Evolutionary conservation across 106 monocot genomes (phyloP), one percentile per base, ranked within the genome.

Genomic region (Cymbidium sinense): DNA sequence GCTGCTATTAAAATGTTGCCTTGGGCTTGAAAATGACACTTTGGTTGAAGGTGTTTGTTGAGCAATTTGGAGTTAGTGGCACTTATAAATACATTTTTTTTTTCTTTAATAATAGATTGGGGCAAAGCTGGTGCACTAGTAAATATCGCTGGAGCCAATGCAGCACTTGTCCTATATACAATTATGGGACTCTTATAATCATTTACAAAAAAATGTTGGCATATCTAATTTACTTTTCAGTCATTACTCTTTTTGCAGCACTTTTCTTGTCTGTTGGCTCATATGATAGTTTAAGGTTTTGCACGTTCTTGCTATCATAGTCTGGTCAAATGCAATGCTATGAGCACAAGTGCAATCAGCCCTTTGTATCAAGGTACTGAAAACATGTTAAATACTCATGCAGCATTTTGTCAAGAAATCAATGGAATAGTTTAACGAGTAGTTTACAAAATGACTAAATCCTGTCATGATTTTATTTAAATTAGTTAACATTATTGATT

Each of bases 11-110:
- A 31, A 33, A 33, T 3, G 15, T 62, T 7, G 25, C 2, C 2
- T 8, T 62, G 61, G 61, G 27, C 67, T 67, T 67, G 67, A 67
- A 58, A 67, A 67, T 31, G 67, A 17, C 67, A 31, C 31, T 64
- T 28, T 31, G 29, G 67, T 67, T 33, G 15, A 67, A 67, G 13
- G 31, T 17, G 17, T 67, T 64, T 62, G 64, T 30, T 64, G 21
- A 64, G 28, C 4, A 13, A 31, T 31, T 29, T 67, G 67, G 67
- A 15, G 67, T 67, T 62, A 62, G 67, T 13, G 27, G 15, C 67
- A 33, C n/a, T 5, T 58, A 23, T 58, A 58, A n/a, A 5, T n/a
- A 25, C 3, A 2, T 58, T 58, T 20, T 39, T 20, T 39, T 51
- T 23, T 58, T 4, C 25, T 67, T 67, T 29, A 11, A 67, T 67